These are phyloP conservation scores for Coniella vitis DNA, from an alignment of 2,329 filamentous ascomycete species.

Conservation along the genomic window DNA sequence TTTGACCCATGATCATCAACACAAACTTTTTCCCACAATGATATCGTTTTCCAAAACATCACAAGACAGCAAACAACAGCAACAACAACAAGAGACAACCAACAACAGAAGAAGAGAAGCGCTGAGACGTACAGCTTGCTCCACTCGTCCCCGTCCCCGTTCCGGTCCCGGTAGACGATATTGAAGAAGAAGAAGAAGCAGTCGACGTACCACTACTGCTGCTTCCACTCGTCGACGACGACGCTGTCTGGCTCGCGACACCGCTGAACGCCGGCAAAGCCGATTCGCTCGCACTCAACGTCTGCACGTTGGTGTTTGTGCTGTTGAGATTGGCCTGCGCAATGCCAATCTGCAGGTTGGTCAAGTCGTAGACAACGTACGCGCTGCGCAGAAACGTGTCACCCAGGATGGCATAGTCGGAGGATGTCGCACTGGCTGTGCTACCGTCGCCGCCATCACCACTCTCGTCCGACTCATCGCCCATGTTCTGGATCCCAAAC, in stretches of 20 bases:
- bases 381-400: constrained; percentile 41
- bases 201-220: constrained; percentile 9
- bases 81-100: background rate
- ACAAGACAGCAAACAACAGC: background rate
- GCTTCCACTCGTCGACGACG: background rate
- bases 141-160: constrained; percentile 5
- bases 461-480: constrained; percentile 14
- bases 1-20: too few relatives aligned
- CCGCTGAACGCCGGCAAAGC: constrained; percentile 38
- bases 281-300: constrained; percentile 33
- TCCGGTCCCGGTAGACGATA: background rate
- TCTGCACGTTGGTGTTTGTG: constrained; percentile 36
- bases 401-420: constrained; percentile 32
- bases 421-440: background rate
- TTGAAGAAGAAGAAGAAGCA: too few relatives aligned
- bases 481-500: constrained; percentile 45
- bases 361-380: constrained; percentile 50
- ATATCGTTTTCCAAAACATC: background rate
- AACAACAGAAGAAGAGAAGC: background rate
- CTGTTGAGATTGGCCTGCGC: constrained; percentile 47
- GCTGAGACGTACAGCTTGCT: too few relatives aligned
- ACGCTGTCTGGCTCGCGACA: constrained; percentile 30
- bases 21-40: too few relatives aligned
- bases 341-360: constrained; percentile 42
- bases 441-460: constrained; percentile 23